Evolutionary conservation across 2,329 filamentous ascomycete species (phyloP).

Genomic region (Lecanoromycetidae sp.): DNA sequence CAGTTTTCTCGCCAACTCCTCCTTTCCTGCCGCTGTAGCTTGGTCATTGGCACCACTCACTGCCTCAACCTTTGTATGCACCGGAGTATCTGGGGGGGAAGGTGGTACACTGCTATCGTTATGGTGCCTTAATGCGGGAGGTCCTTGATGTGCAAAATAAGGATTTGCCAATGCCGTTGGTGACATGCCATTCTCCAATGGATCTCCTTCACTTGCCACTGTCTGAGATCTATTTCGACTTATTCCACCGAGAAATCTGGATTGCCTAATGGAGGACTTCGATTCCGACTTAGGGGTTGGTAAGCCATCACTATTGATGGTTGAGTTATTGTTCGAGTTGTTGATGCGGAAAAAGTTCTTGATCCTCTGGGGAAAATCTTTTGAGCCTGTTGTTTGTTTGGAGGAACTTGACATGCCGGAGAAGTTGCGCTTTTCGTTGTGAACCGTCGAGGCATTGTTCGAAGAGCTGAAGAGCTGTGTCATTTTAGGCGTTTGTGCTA

Average conservation of each 20-base stretch:
- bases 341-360: conserved; percentile 60
- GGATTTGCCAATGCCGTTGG: conserved; percentile 92
- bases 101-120: conserved; percentile 88
- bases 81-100: conserved; percentile 79
- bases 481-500: conserved; percentile 6
- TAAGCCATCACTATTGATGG: conserved; percentile 30
- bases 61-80: conserved; percentile 56
- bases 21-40: conserved; percentile 68
- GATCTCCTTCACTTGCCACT: conserved; percentile 83
- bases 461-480: conserved; percentile 16
- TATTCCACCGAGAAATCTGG: conserved; percentile 77
- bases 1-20: conserved; percentile 85
- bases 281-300: conserved; percentile 44
- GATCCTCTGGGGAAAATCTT: conserved; percentile 50
- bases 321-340: conserved; percentile 38
- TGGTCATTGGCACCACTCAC: conserved; percentile 53
- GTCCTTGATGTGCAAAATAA: conserved; percentile 94
- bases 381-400: conserved; percentile 36
- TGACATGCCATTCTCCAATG: conserved; percentile 75
- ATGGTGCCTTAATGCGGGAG: conserved; percentile 83
- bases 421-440: conserved; percentile 18
- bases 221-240: conserved; percentile 81
- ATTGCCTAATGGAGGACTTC: conserved; percentile 64
- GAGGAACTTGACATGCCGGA: conserved; percentile 19
- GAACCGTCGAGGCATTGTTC: conserved; percentile 7